Evolutionary conservation across 2,329 filamentous ascomycete genomes (phyloP).

Genomic region (Fusarium sp.): DNA sequence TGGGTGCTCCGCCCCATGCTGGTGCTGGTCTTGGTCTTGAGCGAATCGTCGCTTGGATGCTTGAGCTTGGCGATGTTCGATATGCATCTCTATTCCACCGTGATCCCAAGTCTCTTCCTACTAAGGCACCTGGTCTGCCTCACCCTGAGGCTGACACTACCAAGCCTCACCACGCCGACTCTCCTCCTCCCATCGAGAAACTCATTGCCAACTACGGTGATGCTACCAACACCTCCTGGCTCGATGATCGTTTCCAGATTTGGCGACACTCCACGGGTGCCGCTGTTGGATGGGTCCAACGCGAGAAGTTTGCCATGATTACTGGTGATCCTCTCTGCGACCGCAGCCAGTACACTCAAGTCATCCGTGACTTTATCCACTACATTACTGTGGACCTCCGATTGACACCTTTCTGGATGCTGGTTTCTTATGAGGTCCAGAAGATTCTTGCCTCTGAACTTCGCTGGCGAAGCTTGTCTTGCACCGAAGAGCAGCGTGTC

Average conservation of each 20-base stretch:
- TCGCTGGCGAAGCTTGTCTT: slow-evolving; percentile 88
- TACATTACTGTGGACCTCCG: slow-evolving; percentile 73
- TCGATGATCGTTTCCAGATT: slow-evolving; percentile 86
- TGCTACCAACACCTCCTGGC: slow-evolving; percentile 92
- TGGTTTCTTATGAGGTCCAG: slow-evolving; percentile 81
- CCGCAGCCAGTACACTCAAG: slow-evolving; percentile 74
- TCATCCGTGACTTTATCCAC: slow-evolving; percentile 77
- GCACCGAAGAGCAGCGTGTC: slow-evolving; percentile 87
- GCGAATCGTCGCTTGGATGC: slow-evolving; percentile 84
- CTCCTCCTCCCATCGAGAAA: slow-evolving; percentile 79
- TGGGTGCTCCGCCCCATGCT: slow-evolving; percentile 87
- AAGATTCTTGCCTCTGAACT: slow-evolving; percentile 81
- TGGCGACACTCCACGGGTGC: slow-evolving; percentile 89
- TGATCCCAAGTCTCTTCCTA: slow-evolving; percentile 86
- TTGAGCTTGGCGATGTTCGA: slow-evolving; percentile 88
- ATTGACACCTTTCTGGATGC: slow-evolving; percentile 86
- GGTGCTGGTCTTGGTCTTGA: slow-evolving; percentile 91
- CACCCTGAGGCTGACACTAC: slow-evolving; percentile 87
- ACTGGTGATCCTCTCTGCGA: slow-evolving; percentile 91
- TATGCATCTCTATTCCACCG: slow-evolving; percentile 87
- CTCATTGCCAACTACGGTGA: slow-evolving; percentile 96
- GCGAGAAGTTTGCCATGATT: slow-evolving; percentile 80
- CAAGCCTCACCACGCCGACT: slow-evolving; percentile 54
- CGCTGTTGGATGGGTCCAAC: slow-evolving; percentile 82
- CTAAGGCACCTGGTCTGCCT: slow-evolving; percentile 70